phyloP scores from a whole-genome alignment of 2,329 filamentous ascomycete genomes.

The Parasarocladium wereldwijsianum region DNA sequence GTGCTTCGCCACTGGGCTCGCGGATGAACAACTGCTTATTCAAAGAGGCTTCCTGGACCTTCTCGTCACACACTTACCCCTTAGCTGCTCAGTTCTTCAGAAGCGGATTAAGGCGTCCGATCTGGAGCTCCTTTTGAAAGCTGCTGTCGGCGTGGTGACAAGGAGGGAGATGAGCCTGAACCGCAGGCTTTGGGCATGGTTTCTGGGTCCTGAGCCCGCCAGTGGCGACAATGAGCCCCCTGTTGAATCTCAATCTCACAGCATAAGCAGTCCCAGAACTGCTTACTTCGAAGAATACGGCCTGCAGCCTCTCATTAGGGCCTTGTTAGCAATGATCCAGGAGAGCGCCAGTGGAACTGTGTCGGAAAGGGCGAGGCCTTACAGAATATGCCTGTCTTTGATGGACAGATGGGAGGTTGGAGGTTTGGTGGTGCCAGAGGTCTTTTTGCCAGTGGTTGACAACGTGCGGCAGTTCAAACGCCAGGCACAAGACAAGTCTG shows the following conservation, averaged over 20 bases:
- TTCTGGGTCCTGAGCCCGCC: slow-evolving; percentile 62
- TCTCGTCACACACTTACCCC: slow-evolving; percentile 75
- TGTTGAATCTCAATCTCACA: slow-evolving; percentile 29
- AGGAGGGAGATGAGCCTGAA: slow-evolving; percentile 95
- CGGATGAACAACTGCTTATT: slow-evolving; percentile 77
- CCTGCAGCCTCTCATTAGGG: slow-evolving; percentile 55
- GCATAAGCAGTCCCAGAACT: slow-evolving; percentile 42
- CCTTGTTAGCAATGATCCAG: slow-evolving; percentile 64
- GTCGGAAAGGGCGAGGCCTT: slow-evolving; percentile 64
- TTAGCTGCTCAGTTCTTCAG: slow-evolving; percentile 72
- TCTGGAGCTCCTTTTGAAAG: slow-evolving; percentile 65
- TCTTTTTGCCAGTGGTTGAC: slow-evolving; percentile 75
- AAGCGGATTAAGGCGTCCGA: slow-evolving; percentile 58
- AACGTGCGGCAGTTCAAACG: slow-evolving; percentile 65
- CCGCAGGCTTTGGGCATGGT: slow-evolving; percentile 87
- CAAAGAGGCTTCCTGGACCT: slow-evolving; percentile 90
- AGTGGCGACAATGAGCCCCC: slow-evolving; percentile 31
- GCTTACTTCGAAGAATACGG: slow-evolving; percentile 77
- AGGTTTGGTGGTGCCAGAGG: slow-evolving; percentile 69
- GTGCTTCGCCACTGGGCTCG: slow-evolving; percentile 80
- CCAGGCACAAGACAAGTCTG: slow-evolving; percentile 45
- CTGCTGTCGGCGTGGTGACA: slow-evolving; percentile 75
- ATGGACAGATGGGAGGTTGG: slow-evolving; percentile 99
- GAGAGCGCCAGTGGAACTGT: slow-evolving; percentile 13
- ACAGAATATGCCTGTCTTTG: slow-evolving; percentile 80